phyloP scores from a whole-genome alignment of 2,329 filamentous ascomycete genomes.

The Pezicula neosporulosa region DNA sequence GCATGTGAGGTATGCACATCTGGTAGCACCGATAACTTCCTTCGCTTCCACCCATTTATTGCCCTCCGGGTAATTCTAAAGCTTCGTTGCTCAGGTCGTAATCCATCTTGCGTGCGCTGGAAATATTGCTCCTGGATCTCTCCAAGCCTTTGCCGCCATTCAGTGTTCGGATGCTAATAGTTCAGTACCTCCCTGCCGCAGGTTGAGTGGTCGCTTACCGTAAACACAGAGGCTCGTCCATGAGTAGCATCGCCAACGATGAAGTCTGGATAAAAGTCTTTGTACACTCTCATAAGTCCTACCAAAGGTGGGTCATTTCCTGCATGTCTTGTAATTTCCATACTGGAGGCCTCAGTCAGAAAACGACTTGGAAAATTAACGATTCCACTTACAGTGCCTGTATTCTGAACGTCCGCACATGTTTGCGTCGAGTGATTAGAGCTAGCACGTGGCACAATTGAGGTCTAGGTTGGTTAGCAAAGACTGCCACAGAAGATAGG shows the following conservation, averaged over 20 bases:
- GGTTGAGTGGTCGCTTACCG: conserved; percentile 34
- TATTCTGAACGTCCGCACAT: conserved; percentile 81
- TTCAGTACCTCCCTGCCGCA: neutral
- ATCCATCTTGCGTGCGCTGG: conserved; percentile 41
- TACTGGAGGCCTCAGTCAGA: conserved; percentile 31
- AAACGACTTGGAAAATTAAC: neutral
- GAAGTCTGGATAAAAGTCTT: conserved; percentile 88
- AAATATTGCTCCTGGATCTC: conserved; percentile 60
- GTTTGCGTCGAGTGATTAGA: conserved; percentile 73
- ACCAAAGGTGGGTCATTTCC: conserved; percentile 73
- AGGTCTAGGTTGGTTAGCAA: conserved; percentile 15
- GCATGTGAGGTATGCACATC: conserved; percentile 72
- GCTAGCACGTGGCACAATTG: conserved; percentile 73
- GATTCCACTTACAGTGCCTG: conserved; percentile 59
- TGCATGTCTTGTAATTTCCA: conserved; percentile 54
- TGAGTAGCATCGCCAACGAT: conserved; percentile 68
- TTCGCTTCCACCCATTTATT: conserved; percentile 39
- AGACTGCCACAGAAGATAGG: neutral
- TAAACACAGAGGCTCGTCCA: conserved; percentile 59
- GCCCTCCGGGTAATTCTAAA: conserved; percentile 63
- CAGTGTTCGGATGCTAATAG: conserved; percentile 64
- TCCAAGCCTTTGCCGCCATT: conserved; percentile 68
- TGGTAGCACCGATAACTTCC: conserved; percentile 54
- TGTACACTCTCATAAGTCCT: conserved; percentile 76
- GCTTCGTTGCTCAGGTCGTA: conserved; percentile 40